Conservation (phyloP, 2,329 filamentous ascomycete genomes). For the Trematosphaeria pertusa region DNA sequence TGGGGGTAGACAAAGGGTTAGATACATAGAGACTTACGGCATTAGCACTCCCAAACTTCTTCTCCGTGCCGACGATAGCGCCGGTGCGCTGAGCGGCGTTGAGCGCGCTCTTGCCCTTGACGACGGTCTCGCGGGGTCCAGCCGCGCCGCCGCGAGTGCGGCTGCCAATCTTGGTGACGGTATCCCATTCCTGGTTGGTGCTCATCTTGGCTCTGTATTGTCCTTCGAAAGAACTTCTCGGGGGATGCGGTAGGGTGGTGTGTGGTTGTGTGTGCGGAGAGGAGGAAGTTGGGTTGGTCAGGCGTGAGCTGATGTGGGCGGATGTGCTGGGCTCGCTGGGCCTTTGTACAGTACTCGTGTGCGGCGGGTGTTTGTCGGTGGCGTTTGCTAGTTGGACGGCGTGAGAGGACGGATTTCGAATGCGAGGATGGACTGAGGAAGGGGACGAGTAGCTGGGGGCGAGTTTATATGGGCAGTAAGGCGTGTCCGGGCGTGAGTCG, state of each 20-base stretch:
- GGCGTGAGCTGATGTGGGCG: slow-evolving; percentile 17
- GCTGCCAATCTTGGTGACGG: slow-evolving; percentile 91
- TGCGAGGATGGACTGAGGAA: neutral
- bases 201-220: slow-evolving; percentile 61
- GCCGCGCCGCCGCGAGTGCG: slow-evolving; percentile 74
- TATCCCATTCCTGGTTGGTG: slow-evolving; percentile 88
- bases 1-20: neutral
- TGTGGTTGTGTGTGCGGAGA: slow-evolving; percentile 15
- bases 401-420: neutral
- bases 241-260: slow-evolving; percentile 7
- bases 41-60: slow-evolving; percentile 85
- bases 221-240: slow-evolving; percentile 6
- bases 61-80: slow-evolving; percentile 81
- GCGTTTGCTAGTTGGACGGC: slow-evolving; percentile 1
- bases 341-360: slow-evolving; percentile 9
- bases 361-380: slow-evolving; percentile 12
- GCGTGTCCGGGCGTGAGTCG: slow-evolving; percentile 3
- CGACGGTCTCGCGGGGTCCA: slow-evolving; percentile 79
- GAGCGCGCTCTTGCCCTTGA: slow-evolving; percentile 81
- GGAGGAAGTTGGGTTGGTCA: slow-evolving; percentile 4
- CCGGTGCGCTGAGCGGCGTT: slow-evolving; percentile 90
- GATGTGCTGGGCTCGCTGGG: slow-evolving; percentile 9
- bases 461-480: slow-evolving; percentile 2
- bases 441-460: neutral
- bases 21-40: slow-evolving; percentile 71